A percentile compares a stretch with the other conserved stretches of the same genome.
Evolutionary conservation across 2,329 filamentous ascomycete genomes (phyloP).

Genomic region (Pseudogymnoascus sp.): DNA sequence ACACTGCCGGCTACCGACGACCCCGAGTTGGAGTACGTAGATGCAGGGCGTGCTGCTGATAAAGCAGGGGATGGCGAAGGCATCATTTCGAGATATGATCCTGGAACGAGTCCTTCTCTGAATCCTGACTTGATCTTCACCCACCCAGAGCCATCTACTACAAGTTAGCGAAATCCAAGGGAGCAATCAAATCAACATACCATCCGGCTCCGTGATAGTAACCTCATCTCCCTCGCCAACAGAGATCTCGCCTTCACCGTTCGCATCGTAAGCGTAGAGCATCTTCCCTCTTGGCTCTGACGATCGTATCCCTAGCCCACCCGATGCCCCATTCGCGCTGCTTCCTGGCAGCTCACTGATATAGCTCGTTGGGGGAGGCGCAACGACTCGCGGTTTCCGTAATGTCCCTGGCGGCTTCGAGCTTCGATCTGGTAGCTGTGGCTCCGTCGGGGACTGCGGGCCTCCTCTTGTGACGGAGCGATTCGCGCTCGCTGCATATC

Average conservation of each 20-base stretch:
- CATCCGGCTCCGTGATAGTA: constrained; percentile 73
- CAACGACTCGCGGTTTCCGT: constrained; percentile 66
- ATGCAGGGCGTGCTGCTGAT: constrained; percentile 51
- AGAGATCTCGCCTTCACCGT: constrained; percentile 70
- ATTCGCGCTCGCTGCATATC: constrained; percentile 71
- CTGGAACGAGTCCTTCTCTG: constrained; percentile 78
- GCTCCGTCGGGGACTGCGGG: constrained; percentile 42
- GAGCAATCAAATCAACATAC: constrained; percentile 45
- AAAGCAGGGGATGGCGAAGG: constrained; percentile 35
- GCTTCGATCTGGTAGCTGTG: constrained; percentile 35
- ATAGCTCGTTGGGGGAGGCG: constrained; percentile 78
- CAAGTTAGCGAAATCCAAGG: constrained; percentile 23
- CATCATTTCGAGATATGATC: constrained; percentile 69
- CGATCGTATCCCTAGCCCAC: constrained; percentile 21
- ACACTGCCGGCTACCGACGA: constrained; percentile 54
- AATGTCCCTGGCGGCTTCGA: constrained; percentile 18
- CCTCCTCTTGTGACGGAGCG: constrained; percentile 61
- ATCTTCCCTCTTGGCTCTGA: constrained; percentile 70
- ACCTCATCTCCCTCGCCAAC: constrained; percentile 74
- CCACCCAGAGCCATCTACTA: constrained; percentile 82
- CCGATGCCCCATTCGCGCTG: constrained; percentile 36
- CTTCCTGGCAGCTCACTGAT: constrained; percentile 57
- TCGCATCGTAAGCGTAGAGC: constrained; percentile 79
- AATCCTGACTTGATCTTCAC: constrained; percentile 68
- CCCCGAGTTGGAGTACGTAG: constrained; percentile 69